Conservation (phyloP, 257 asterid genomes). For the Verbascum thapsus region DNA sequence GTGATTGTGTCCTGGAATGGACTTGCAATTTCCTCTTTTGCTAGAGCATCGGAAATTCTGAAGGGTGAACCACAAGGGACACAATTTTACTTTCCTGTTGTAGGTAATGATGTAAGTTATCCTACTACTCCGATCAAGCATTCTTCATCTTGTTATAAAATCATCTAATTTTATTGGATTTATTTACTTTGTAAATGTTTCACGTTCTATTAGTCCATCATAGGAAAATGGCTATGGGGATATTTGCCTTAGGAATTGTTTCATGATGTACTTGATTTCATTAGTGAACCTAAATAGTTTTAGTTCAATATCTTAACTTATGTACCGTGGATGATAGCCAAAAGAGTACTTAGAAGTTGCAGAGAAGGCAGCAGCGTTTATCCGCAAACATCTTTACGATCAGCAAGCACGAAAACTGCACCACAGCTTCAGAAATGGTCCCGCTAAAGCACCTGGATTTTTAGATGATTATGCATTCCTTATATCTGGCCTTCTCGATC, state of each 20-base stretch:
- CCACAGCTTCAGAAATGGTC: constrained; percentile 89
- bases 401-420: constrained; percentile 60
- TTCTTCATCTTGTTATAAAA: not conserved
- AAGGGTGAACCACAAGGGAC: constrained; percentile 69
- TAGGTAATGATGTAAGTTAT: constrained; percentile 64
- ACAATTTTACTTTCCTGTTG: constrained; percentile 65
- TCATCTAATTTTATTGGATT: not conserved
- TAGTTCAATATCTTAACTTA: constrained; percentile 13
- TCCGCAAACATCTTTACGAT: constrained; percentile 68
- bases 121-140: too few species aligned
- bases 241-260: not conserved
- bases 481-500: constrained; percentile 72
- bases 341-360: constrained; percentile 84
- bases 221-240: too few species aligned
- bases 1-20: constrained; percentile 99
- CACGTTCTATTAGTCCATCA: too few species aligned
- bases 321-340: constrained; percentile 50
- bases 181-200: too few species aligned
- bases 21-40: constrained; percentile 84
- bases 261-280: not conserved
- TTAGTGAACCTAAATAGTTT: not conserved
- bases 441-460: constrained; percentile 91
- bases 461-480: constrained; percentile 88
- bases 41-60: constrained; percentile 83
- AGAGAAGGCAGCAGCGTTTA: constrained; percentile 78